Percentiles rank a stretch among this genome's conserved stretches.
Evolutionary conservation across 75 land plant genomes (phyloP).

Genomic region (Selaginella moellendorffii): DNA sequence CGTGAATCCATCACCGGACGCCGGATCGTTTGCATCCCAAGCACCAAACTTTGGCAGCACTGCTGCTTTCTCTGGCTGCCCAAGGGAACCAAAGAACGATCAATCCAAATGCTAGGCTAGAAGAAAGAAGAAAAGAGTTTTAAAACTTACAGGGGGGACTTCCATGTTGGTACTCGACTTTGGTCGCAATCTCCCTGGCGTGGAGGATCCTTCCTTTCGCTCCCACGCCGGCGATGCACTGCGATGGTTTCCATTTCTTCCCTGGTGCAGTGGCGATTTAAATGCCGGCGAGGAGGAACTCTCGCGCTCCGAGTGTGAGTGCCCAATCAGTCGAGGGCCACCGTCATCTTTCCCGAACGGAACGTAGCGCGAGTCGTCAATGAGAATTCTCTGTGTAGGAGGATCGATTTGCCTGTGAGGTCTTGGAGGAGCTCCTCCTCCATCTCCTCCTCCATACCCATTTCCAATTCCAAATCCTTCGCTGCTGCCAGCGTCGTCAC

Average conservation of each 20-base stretch:
- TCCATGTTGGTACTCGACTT: background rate
- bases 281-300: too few relatives aligned
- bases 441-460: too few relatives aligned
- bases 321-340: too few relatives aligned
- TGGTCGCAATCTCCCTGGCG: background rate
- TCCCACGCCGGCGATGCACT: background rate
- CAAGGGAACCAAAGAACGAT: too few relatives aligned
- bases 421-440: background rate
- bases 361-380: background rate
- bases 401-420: background rate
- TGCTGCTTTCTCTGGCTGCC: slow-evolving; percentile 13
- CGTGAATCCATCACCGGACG: slow-evolving; percentile 29
- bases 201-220: background rate
- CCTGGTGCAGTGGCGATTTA: too few relatives aligned
- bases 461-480: too few relatives aligned
- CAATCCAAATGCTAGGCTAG: too few relatives aligned
- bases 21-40: slow-evolving; percentile 28
- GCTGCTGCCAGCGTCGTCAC: too few relatives aligned
- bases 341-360: too few relatives aligned
- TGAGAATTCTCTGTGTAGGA: background rate
- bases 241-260: too few relatives aligned
- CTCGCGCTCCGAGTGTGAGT: too few relatives aligned
- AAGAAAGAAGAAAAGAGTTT: background rate
- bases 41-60: slow-evolving; percentile 34
- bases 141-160: background rate